Percentiles rank a stretch among this genome's conserved stretches.
Evolutionary conservation across 371 early-diverging fungal species (phyloP).

Genomic region (Cladochytrium tenue): DNA sequence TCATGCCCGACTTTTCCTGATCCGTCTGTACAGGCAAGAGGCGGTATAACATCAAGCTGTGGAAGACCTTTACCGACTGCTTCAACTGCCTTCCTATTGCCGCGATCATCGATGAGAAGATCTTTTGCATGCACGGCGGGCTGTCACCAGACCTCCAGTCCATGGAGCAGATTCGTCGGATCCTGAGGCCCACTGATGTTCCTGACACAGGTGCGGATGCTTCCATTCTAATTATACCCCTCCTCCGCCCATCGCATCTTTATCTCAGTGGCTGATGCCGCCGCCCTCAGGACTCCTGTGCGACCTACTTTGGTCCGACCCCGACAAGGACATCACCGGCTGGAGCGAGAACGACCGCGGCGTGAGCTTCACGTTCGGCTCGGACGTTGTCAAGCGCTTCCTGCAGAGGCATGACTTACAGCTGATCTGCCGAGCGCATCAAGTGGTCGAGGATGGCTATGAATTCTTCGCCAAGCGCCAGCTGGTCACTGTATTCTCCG

Average conservation of each 20-base stretch:
- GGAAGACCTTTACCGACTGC: slow-evolving; percentile 89
- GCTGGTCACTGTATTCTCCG: slow-evolving; percentile 91
- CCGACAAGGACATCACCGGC: slow-evolving; percentile 78
- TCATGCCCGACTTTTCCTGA: background rate
- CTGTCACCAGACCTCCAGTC: slow-evolving; percentile 83
- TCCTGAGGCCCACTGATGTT: slow-evolving; percentile 92
- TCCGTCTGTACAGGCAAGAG: slow-evolving; percentile 67
- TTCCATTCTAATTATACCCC: background rate
- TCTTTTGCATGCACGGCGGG: slow-evolving; percentile 97
- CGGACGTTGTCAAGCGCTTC: slow-evolving; percentile 84
- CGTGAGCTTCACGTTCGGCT: slow-evolving; percentile 87
- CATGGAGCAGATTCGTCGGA: slow-evolving; percentile 88
- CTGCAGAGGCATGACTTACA: slow-evolving; percentile 90
- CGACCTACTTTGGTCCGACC: slow-evolving; percentile 97
- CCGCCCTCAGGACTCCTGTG: slow-evolving; percentile 76
- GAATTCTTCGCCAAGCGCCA: slow-evolving; percentile 93
- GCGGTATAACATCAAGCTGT: slow-evolving; percentile 89
- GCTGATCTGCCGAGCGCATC: slow-evolving; percentile 92
- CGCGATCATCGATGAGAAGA: slow-evolving; percentile 90
- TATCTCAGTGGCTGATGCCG: too few species aligned
- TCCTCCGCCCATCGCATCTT: background rate
- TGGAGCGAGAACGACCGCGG: slow-evolving; percentile 94
- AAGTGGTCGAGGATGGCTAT: slow-evolving; percentile 95
- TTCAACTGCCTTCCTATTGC: slow-evolving; percentile 95
- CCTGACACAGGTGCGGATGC: slow-evolving; percentile 76